Evolutionary conservation across 1,284 basidiomycete species (phyloP).

Genomic region (Farysia itapuensis): DNA sequence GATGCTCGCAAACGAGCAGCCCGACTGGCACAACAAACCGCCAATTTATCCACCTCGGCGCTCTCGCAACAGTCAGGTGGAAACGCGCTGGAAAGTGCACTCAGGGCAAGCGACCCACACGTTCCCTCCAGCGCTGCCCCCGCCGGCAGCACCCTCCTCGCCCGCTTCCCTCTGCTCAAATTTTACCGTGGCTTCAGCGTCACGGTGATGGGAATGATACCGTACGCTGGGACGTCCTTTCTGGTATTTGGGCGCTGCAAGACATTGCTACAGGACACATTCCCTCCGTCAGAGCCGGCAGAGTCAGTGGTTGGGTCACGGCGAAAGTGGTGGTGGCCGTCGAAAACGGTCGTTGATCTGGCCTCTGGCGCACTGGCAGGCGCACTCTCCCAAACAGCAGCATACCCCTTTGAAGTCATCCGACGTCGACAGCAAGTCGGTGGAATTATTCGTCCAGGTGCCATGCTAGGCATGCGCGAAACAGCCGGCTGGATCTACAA

Average conservation of each 20-base stretch:
- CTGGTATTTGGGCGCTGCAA: conserved; percentile 63
- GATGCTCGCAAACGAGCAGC: conserved; percentile 54
- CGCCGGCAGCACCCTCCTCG: conserved; percentile 25
- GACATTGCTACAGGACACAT: conserved; percentile 40
- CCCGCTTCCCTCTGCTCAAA: conserved; percentile 65
- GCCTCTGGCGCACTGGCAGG: conserved; percentile 88
- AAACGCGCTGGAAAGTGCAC: conserved; percentile 13
- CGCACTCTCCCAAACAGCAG: conserved; percentile 81
- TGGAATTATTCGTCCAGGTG: conserved; percentile 61
- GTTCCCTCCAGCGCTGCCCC: conserved; percentile 18
- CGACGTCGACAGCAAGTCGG: conserved; percentile 94
- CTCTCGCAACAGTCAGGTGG: conserved; percentile 10
- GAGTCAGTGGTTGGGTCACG: conserved; percentile 4
- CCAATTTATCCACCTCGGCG: conserved; percentile 34
- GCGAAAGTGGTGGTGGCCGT: conserved; percentile 41
- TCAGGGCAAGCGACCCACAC: conserved; percentile 20
- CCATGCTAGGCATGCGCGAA: conserved; percentile 52
- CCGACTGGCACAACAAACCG: conserved; percentile 66
- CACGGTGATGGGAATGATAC: conserved; percentile 70
- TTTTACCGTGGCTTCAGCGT: conserved; percentile 87
- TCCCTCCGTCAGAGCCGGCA: conserved; percentile 37
- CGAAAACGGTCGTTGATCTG: conserved; percentile 65
- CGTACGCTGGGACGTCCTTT: conserved; percentile 95
- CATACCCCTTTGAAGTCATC: conserved; percentile 95
- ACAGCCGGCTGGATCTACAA: conserved; percentile 67